Conservation (phyloP, 768 basidiomycete species). For the Boletus tylopilopsis region DNA sequence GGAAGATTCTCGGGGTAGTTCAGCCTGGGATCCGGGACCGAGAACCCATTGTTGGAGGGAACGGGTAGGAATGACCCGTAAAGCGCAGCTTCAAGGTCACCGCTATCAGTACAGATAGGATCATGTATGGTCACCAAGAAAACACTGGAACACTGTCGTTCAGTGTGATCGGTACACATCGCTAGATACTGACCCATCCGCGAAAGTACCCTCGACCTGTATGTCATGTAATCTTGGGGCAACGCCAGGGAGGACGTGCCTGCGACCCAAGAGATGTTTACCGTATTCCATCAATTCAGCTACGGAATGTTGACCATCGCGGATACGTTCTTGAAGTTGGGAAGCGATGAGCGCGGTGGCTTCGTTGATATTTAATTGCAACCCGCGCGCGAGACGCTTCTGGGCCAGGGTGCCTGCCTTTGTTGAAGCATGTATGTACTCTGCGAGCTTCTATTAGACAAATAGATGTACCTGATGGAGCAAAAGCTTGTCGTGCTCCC, state of each 20-base stretch:
- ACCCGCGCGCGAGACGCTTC: slow-evolving; percentile 90
- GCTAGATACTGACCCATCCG: slow-evolving; percentile 61
- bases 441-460: background rate
- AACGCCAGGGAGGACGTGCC: slow-evolving; percentile 87
- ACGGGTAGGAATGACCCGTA: slow-evolving; percentile 91
- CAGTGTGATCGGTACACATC: background rate
- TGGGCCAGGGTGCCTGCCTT: slow-evolving; percentile 89
- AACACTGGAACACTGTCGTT: slow-evolving; percentile 33
- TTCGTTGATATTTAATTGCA: slow-evolving; percentile 84
- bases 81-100: slow-evolving; percentile 79
- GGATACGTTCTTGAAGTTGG: slow-evolving; percentile 90
- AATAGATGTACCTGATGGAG: slow-evolving; percentile 55
- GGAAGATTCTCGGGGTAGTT: slow-evolving; percentile 57
- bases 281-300: slow-evolving; percentile 93
- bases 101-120: slow-evolving; percentile 82
- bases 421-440: background rate
- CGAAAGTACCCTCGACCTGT: slow-evolving; percentile 92
- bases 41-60: slow-evolving; percentile 65
- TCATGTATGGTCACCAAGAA: slow-evolving; percentile 98
- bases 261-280: slow-evolving; percentile 79
- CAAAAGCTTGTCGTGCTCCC: slow-evolving; percentile 72
- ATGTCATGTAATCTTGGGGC: slow-evolving; percentile 75
- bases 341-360: slow-evolving; percentile 85
- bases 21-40: slow-evolving; percentile 43
- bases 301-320: slow-evolving; percentile 86